phyloP scores from a whole-genome alignment of 441 rosid species.

The Euphorbia corollata region DNA sequence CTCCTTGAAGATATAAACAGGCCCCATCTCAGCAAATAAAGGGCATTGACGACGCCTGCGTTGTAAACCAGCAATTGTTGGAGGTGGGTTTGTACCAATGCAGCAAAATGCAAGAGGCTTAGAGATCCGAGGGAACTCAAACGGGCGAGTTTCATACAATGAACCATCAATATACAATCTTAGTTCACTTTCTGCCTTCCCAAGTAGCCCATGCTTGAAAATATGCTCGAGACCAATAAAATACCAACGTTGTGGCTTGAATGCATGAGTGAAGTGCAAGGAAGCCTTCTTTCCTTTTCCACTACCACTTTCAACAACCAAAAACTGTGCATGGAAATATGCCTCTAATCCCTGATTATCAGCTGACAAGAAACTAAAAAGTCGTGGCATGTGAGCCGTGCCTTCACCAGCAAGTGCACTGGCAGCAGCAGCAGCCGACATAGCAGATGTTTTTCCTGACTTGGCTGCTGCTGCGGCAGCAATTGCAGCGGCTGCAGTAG shows the following conservation, averaged over 20 bases:
- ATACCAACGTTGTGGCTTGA: conserved; percentile 99
- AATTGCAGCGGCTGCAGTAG: conserved; percentile 96
- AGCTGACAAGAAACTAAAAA: conserved; percentile 93
- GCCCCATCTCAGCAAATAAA: conserved; percentile 99
- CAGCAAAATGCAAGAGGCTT: conserved; percentile 97
- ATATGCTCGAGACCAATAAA: conserved; percentile 92
- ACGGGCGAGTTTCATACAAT: conserved; percentile 87
- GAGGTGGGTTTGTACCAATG: conserved; percentile 98
- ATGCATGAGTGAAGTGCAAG: conserved; percentile 96
- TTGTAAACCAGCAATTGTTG: conserved; percentile 96
- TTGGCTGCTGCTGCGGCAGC: conserved; percentile 98
- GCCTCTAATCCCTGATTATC: conserved; percentile 99
- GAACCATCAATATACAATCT: conserved; percentile 92
- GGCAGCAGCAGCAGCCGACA: conserved; percentile 99
- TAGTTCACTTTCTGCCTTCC: conserved; percentile 88
- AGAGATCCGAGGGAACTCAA: conserved; percentile 92
- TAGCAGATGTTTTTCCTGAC: conserved; percentile 97
- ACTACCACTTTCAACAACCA: conserved; percentile 93
- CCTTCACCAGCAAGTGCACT: conserved; percentile 99
- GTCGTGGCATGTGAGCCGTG: conserved; percentile 95
- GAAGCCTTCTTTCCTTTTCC: conserved; percentile 96
- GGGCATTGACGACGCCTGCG: conserved; percentile 98
- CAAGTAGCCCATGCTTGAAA: conserved; percentile 75
- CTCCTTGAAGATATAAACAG: conserved; percentile 92
- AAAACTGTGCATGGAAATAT: conserved; percentile 94